Conservation (phyloP, 2,329 filamentous ascomycete species). For the Cordyceps javanica region DNA sequence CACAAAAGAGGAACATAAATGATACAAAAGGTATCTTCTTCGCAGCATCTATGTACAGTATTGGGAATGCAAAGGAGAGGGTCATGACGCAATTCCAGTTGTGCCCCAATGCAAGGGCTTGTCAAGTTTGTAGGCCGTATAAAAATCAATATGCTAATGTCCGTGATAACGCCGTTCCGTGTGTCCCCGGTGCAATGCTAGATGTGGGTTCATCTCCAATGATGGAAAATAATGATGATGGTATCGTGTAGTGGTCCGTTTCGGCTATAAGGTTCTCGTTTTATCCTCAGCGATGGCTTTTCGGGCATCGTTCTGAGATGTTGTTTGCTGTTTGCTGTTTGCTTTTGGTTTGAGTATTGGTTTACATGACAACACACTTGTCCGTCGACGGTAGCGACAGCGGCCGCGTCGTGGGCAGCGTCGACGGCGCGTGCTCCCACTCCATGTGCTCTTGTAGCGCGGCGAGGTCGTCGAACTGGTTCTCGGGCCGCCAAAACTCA, state of each 20-base stretch:
- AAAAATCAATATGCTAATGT: constrained; percentile 4
- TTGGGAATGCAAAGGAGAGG: background rate
- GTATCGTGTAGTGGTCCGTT: constrained; percentile 5
- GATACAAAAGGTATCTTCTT: background rate
- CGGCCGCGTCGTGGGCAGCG: constrained; percentile 30
- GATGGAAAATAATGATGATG: background rate
- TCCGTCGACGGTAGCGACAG: constrained; percentile 26
- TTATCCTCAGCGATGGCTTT: background rate
- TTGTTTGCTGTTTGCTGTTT: too few species aligned
- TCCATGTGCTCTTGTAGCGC: constrained; percentile 49
- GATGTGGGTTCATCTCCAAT: background rate
- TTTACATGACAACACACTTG: constrained; percentile 43
- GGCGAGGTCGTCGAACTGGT: constrained; percentile 44
- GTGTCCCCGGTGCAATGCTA: background rate
- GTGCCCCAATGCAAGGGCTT: background rate
- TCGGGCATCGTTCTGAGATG: background rate
- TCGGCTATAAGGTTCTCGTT: background rate
- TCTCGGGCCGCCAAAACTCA: constrained; percentile 40
- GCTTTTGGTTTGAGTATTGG: too few species aligned
- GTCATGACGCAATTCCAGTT: background rate
- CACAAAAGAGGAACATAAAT: background rate
- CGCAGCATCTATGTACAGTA: background rate
- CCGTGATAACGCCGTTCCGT: background rate
- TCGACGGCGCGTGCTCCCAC: constrained; percentile 45
- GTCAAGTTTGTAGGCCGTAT: background rate